phyloP scores from a whole-genome alignment of 2,329 filamentous ascomycete genomes.

The Aspergillus aculeatinus region DNA sequence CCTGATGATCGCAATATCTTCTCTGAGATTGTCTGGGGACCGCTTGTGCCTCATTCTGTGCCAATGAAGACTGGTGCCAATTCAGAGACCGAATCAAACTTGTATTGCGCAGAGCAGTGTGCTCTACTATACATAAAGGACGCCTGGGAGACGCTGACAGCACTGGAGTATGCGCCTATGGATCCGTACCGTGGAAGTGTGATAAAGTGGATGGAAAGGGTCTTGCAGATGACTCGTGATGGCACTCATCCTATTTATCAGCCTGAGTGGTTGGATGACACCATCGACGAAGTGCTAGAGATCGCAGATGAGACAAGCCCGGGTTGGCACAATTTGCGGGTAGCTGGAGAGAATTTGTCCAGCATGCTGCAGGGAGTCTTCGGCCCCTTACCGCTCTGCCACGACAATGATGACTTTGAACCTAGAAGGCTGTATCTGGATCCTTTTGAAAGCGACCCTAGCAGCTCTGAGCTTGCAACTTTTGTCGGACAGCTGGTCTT shows the following conservation, averaged over 20 bases:
- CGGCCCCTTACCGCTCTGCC: background rate
- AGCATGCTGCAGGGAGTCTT: background rate
- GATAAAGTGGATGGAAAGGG: background rate
- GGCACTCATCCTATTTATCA: background rate
- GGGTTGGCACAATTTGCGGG: background rate
- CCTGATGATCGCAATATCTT: constrained; percentile 2
- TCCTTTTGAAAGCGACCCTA: background rate
- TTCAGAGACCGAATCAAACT: background rate
- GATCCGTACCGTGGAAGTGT: background rate
- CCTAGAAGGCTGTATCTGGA: background rate
- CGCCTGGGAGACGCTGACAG: background rate
- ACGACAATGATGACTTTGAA: background rate
- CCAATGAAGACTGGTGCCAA: background rate
- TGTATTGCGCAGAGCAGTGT: background rate
- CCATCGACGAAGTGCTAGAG: background rate
- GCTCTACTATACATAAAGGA: constrained; percentile 1
- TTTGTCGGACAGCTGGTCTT: constrained; percentile 6
- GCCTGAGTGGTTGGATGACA: background rate
- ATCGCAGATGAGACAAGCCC: background rate
- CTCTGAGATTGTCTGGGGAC: constrained; percentile 3
- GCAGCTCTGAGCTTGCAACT: background rate
- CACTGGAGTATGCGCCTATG: background rate
- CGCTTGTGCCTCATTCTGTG: background rate
- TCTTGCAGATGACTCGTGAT: background rate
- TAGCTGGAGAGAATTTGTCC: background rate